These are phyloP conservation scores for Fusarium secorum DNA, from an alignment of 2,329 filamentous ascomycete species.

Conservation along the genomic window DNA sequence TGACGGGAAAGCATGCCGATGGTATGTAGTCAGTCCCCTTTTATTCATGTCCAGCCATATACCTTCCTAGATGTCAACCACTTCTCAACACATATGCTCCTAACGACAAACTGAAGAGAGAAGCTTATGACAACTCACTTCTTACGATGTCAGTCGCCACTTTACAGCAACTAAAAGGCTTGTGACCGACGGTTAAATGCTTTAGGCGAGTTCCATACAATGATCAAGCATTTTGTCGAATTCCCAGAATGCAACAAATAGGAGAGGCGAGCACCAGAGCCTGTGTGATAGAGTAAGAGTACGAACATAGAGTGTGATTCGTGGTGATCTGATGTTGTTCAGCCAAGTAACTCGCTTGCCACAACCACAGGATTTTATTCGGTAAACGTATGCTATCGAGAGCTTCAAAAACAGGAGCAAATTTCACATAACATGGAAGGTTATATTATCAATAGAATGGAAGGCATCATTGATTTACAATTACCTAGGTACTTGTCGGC, in stretches of 20 bases:
- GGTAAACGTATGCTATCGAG: not conserved
- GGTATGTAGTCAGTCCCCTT: slow-evolving; percentile 4
- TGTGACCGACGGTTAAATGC: slow-evolving; percentile 20
- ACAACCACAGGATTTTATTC: not conserved
- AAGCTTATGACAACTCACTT: slow-evolving; percentile 17
- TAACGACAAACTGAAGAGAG: not conserved
- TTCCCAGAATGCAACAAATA: not conserved
- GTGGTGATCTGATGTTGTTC: slow-evolving; percentile 19
- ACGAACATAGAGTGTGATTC: not conserved
- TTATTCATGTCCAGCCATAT: not conserved
- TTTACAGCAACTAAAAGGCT: not conserved
- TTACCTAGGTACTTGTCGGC: not conserved
- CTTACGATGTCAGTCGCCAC: slow-evolving; percentile 7
- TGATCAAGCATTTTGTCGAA: slow-evolving; percentile 24
- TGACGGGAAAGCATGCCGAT: slow-evolving; percentile 3
- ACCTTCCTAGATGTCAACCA: not conserved
- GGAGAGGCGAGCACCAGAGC: not conserved
- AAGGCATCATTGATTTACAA: not conserved
- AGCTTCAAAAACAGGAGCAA: not conserved
- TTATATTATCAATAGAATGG: not conserved
- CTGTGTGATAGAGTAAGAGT: not conserved
- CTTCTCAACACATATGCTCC: slow-evolving; percentile 3
- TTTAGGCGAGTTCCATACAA: slow-evolving; percentile 17
- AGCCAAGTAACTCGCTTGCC: not conserved
- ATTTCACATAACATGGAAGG: not conserved